Conservation (phyloP, 83 land plant genomes). For the Isoetes engelmannii region DNA sequence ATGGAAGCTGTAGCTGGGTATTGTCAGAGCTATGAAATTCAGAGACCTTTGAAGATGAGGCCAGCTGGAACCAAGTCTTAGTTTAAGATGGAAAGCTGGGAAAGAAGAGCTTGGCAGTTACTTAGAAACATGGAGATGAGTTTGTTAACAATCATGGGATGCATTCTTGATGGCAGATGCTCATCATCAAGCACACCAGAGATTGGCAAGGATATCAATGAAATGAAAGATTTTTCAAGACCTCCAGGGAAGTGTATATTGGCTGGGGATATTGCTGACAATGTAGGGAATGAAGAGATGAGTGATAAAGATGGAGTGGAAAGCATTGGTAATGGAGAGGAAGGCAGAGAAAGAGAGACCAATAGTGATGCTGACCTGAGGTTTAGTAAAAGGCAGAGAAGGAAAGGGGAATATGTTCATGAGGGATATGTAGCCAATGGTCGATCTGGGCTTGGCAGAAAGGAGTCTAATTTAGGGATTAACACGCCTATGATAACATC, state of each 20-base stretch:
- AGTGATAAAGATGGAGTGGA: conserved; percentile 1
- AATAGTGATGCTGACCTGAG: not conserved
- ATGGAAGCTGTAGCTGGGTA: not conserved
- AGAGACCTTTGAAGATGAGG: conserved; percentile 1
- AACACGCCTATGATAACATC: too few species aligned
- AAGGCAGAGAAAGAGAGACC: conserved; percentile 2
- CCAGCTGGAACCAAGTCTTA: conserved; percentile 3
- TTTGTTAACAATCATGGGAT: not conserved
- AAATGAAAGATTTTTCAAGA: not conserved
- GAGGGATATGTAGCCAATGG: too few species aligned
- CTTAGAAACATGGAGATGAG: conserved; percentile 2
- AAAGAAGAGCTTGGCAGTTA: not conserved
- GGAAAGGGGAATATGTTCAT: not conserved
- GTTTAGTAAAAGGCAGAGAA: not conserved
- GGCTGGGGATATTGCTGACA: conserved; percentile 4
- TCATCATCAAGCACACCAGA: not conserved
- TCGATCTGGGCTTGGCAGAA: too few species aligned
- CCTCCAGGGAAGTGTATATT: not conserved
- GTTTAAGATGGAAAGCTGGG: conserved; percentile 13
- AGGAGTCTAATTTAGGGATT: too few species aligned
- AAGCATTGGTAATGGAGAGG: not conserved
- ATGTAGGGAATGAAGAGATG: not conserved
- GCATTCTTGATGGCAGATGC: not conserved
- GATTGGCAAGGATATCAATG: not conserved
- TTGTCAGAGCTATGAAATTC: not conserved